Evolutionary conservation across 2,329 filamentous ascomycete genomes (phyloP).

Genomic region (Penicillium sclerotiorum): DNA sequence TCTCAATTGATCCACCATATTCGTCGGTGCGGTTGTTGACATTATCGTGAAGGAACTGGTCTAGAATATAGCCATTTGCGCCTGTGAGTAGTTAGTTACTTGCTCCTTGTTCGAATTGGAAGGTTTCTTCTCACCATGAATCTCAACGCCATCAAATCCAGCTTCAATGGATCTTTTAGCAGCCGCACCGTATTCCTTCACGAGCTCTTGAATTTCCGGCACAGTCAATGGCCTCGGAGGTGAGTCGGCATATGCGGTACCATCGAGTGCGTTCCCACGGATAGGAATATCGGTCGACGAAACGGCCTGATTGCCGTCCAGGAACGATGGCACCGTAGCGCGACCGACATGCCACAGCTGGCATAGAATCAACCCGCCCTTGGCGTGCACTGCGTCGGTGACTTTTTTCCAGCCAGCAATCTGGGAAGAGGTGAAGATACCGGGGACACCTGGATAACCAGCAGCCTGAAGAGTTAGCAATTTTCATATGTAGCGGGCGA

Average conservation of each 20-base stretch:
- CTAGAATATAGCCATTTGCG: constrained; percentile 68
- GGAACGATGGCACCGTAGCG: constrained; percentile 43
- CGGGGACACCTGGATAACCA: constrained; percentile 33
- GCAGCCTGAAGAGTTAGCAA: constrained; percentile 21
- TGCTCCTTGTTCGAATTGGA: no score
- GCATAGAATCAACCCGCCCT: constrained; percentile 34
- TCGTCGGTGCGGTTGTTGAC: constrained; percentile 57
- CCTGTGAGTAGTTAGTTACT: no score
- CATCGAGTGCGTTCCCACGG: constrained; percentile 43
- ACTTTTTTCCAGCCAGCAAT: constrained; percentile 37
- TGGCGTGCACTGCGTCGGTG: constrained; percentile 36
- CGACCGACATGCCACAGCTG: constrained; percentile 43
- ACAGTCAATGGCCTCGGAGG: constrained; percentile 39
- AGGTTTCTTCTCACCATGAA: constrained; percentile 39
- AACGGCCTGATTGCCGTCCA: constrained; percentile 33
- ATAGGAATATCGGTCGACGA: constrained; percentile 37
- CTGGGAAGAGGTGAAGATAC: constrained; percentile 33
- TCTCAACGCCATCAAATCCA: constrained; percentile 55
- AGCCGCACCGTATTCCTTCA: constrained; percentile 43
- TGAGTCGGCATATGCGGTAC: constrained; percentile 30
- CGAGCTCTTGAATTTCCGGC: constrained; percentile 42
- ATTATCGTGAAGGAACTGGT: constrained; percentile 64
- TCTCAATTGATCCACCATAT: constrained; percentile 53
- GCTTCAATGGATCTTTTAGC: constrained; percentile 49
- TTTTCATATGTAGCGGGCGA: not conserved